These are phyloP conservation scores for Zostera marina DNA, from an alignment of 116 monocot genomes.

Conservation along the genomic window DNA sequence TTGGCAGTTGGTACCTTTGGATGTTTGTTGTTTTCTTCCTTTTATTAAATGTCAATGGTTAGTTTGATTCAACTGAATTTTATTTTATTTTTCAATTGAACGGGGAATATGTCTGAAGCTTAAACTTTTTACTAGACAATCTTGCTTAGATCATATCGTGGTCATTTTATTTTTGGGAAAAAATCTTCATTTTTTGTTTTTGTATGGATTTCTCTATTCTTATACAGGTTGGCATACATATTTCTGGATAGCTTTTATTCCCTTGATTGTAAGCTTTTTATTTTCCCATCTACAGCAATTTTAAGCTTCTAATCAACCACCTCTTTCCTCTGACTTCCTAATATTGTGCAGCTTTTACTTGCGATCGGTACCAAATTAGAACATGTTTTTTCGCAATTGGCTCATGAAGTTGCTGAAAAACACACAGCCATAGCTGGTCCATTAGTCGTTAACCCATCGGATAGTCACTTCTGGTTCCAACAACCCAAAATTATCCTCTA, in stretches of 20 bases:
- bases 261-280: slow-evolving; percentile 34
- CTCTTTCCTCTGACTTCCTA: too few species aligned
- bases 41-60: slow-evolving; percentile 53
- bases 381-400: slow-evolving; percentile 47
- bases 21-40: slow-evolving; percentile 48
- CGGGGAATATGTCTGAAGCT: too few species aligned
- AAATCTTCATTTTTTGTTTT: neutral
- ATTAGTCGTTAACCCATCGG: slow-evolving; percentile 18
- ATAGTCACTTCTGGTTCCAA: slow-evolving; percentile 24
- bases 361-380: slow-evolving; percentile 63
- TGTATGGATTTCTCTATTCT: neutral
- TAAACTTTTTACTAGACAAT: neutral
- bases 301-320: neutral
- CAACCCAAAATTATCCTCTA: slow-evolving; percentile 15
- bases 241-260: slow-evolving; percentile 52
- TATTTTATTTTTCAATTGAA: neutral
- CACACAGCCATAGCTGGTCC: slow-evolving; percentile 44
- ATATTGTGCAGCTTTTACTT: slow-evolving; percentile 42
- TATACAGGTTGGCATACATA: slow-evolving; percentile 42
- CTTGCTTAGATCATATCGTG: neutral
- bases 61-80: neutral
- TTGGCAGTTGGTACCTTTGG: slow-evolving; percentile 72
- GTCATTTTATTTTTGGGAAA: neutral
- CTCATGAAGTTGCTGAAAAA: slow-evolving; percentile 61
- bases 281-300: neutral